Evolutionary conservation across 495 filamentous ascomycete genomes (phyloP).

Genomic region (Alectoria sarmentosa): DNA sequence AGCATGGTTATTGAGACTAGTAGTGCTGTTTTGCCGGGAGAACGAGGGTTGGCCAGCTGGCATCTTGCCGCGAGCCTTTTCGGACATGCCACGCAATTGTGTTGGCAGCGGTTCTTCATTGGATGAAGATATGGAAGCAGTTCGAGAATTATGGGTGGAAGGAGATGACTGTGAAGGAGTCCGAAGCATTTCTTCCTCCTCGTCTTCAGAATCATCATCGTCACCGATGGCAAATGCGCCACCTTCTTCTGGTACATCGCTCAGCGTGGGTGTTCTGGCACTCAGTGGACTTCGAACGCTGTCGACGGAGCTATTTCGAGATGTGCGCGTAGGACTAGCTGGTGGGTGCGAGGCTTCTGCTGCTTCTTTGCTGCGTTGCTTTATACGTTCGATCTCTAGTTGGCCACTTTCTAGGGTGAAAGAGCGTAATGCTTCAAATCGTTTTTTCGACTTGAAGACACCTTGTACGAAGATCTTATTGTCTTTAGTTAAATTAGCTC

Average conservation of each 20-base stretch:
- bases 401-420: constrained; percentile 96
- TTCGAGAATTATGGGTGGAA: constrained; percentile 61
- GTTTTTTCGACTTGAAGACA: constrained; percentile 69
- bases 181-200: constrained; percentile 39
- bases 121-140: constrained; percentile 64
- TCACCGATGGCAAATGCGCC: constrained; percentile 85
- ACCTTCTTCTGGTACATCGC: constrained; percentile 73
- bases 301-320: constrained; percentile 59
- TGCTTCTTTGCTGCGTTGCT: constrained; percentile 65
- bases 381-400: constrained; percentile 81
- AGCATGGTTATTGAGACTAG: constrained; percentile 63
- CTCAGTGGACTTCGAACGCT: constrained; percentile 60
- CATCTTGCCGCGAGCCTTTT: constrained; percentile 95
- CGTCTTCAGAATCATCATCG: constrained; percentile 75
- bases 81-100: constrained; percentile 92
- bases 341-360: constrained; percentile 31
- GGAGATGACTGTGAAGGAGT: constrained; percentile 67
- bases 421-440: constrained; percentile 79
- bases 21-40: constrained; percentile 86
- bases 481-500: constrained; percentile 41
- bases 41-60: constrained; percentile 79
- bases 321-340: constrained; percentile 37
- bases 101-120: constrained; percentile 77
- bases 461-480: constrained; percentile 80
- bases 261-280: constrained; percentile 54